Evolutionary conservation across 2,329 filamentous ascomycete species (phyloP).

Genomic region (Hymenoscyphus repandus): DNA sequence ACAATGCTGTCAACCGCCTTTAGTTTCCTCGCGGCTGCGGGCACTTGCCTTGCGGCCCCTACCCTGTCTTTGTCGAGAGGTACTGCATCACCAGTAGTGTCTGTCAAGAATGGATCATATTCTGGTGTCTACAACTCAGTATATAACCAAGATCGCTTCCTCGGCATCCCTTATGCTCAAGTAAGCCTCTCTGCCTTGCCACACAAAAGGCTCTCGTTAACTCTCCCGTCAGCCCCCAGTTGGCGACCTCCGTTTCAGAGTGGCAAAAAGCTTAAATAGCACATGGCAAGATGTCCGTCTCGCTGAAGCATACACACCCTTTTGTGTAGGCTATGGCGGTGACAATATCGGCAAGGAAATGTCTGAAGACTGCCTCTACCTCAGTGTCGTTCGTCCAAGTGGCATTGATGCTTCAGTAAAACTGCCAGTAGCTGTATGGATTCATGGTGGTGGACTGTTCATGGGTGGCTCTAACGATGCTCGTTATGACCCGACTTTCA

Average conservation of each 20-base stretch:
- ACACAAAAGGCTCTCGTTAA: not conserved
- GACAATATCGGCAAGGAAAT: conserved; percentile 14
- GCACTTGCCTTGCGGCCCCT: not conserved
- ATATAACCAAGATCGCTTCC: conserved; percentile 26
- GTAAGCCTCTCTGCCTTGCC: conserved; percentile 3
- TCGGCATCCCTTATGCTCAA: conserved; percentile 23
- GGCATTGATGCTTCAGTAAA: conserved; percentile 31
- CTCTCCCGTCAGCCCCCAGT: conserved; percentile 16
- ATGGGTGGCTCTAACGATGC: conserved; percentile 24
- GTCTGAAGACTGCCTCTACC: conserved; percentile 47
- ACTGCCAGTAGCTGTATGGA: conserved; percentile 51
- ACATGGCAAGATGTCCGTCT: conserved; percentile 11
- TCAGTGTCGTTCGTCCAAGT: conserved; percentile 48
- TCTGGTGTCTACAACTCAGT: conserved; percentile 15
- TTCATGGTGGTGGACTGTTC: conserved; percentile 43
- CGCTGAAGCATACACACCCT: conserved; percentile 18
- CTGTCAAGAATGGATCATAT: conserved; percentile 24
- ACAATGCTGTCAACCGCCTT: not conserved
- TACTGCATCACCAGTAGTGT: conserved; percentile 9
- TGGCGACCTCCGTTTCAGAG: conserved; percentile 19
- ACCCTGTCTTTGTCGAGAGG: not conserved
- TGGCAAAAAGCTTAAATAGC: conserved; percentile 19
- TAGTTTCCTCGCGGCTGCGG: not conserved
- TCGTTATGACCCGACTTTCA: conserved; percentile 22
- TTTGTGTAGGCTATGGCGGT: conserved; percentile 24